Percentiles rank a stretch among this genome's conserved stretches.
Evolutionary conservation across 2,329 filamentous ascomycete genomes (phyloP).

Genomic region (Emmonsiellopsis sp.): DNA sequence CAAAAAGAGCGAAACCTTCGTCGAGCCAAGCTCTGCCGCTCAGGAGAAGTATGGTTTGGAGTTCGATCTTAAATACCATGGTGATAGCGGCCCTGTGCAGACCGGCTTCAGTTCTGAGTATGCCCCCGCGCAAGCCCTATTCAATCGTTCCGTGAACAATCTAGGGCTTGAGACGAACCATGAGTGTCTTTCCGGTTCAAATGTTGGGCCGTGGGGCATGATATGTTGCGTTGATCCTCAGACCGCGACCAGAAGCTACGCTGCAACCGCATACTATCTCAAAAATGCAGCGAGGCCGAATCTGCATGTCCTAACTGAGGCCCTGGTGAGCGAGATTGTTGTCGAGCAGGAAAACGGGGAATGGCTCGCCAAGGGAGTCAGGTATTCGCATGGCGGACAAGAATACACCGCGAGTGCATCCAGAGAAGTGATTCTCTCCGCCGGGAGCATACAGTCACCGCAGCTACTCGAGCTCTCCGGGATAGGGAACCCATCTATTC

Average conservation of each 20-base stretch:
- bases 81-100: slow-evolving; percentile 22
- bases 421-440: slow-evolving; percentile 49
- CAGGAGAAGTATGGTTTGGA: slow-evolving; percentile 17
- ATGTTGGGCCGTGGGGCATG: slow-evolving; percentile 32
- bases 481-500: slow-evolving; percentile 41
- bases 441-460: slow-evolving; percentile 48
- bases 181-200: slow-evolving; percentile 30
- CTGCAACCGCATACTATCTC: slow-evolving; percentile 33
- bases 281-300: slow-evolving; percentile 33
- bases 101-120: slow-evolving; percentile 15
- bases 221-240: slow-evolving; percentile 19
- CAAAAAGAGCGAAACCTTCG: slow-evolving; percentile 40
- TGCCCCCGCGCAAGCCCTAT: slow-evolving; percentile 4
- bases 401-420: slow-evolving; percentile 25
- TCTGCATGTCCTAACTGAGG: slow-evolving; percentile 39
- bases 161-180: slow-evolving; percentile 29
- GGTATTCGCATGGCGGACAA: slow-evolving; percentile 29
- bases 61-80: slow-evolving; percentile 18
- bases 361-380: slow-evolving; percentile 32
- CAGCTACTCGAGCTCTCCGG: slow-evolving; percentile 54
- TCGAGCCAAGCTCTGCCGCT: slow-evolving; percentile 17
- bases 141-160: slow-evolving; percentile 23
- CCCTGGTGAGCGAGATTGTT: slow-evolving; percentile 38
- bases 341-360: slow-evolving; percentile 21
- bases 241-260: slow-evolving; percentile 30